Evolutionary conservation across 371 early-diverging fungal genomes (phyloP).

Genomic region (Dinochytrium kinnereticum): DNA sequence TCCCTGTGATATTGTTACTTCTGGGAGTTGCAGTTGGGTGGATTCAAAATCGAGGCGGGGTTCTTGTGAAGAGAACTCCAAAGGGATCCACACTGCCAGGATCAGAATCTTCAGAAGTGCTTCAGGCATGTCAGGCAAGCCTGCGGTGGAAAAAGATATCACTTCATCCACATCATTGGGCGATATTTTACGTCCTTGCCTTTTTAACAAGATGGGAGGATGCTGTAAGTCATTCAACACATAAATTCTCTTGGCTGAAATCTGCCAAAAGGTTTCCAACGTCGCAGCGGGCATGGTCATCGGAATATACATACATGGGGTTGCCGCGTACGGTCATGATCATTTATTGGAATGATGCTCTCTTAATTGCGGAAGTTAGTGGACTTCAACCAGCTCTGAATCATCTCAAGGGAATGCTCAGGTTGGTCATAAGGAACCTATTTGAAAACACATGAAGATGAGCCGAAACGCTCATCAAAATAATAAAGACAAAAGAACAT

Average conservation of each 20-base stretch:
- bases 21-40: constrained; percentile 15
- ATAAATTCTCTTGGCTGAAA: background rate
- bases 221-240: constrained; percentile 47
- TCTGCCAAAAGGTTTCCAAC: constrained; percentile 57
- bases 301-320: constrained; percentile 80
- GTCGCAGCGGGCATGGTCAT: constrained; percentile 76
- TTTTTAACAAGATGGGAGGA: constrained; percentile 81
- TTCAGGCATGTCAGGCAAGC: constrained; percentile 10
- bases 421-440: constrained; percentile 44
- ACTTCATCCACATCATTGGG: constrained; percentile 87
- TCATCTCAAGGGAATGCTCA: constrained; percentile 57
- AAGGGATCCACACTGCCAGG: too few relatives aligned
- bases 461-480: background rate
- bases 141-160: constrained; percentile 40
- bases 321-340: constrained; percentile 42
- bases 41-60: constrained; percentile 16
- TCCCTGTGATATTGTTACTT: constrained; percentile 59
- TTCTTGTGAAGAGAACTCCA: background rate
- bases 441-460: constrained; percentile 27
- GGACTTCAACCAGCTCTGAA: constrained; percentile 63
- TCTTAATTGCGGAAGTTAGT: background rate
- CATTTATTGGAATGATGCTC: constrained; percentile 19
- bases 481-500: constrained; percentile 20
- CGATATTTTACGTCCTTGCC: constrained; percentile 81
- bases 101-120: background rate